Evolutionary conservation across 768 basidiomycete genomes (phyloP).

Genomic region (Leccinellum luteum): DNA sequence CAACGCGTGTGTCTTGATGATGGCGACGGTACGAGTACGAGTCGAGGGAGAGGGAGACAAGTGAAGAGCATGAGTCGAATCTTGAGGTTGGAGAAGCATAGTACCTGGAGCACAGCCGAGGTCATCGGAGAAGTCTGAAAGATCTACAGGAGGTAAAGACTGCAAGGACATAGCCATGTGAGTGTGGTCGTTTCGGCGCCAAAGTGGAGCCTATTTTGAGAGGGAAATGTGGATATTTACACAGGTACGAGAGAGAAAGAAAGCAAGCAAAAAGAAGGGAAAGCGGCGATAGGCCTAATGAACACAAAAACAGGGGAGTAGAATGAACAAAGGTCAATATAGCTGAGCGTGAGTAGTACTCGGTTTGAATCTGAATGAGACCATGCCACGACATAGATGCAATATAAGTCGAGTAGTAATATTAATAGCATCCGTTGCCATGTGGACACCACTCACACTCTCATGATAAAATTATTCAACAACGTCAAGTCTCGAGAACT

Average conservation of each 20-base stretch:
- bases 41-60: slow-evolving; percentile 10
- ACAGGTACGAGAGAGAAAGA: slow-evolving; percentile 16
- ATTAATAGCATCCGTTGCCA: neutral
- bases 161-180: slow-evolving; percentile 21
- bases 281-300: slow-evolving; percentile 4
- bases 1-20: slow-evolving; percentile 81
- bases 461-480: too few species aligned
- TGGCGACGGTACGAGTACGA: slow-evolving; percentile 68
- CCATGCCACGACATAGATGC: neutral
- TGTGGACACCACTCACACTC: neutral
- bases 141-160: slow-evolving; percentile 16
- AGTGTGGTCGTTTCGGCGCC: slow-evolving; percentile 8
- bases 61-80: slow-evolving; percentile 1
- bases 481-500: too few species aligned
- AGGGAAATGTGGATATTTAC: slow-evolving; percentile 14
- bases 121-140: slow-evolving; percentile 14
- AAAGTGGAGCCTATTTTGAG: slow-evolving; percentile 1
- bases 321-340: slow-evolving; percentile 9
- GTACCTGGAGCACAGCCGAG: slow-evolving; percentile 1
- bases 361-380: slow-evolving; percentile 6
- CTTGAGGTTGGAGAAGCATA: slow-evolving; percentile 3
- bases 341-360: slow-evolving; percentile 1
- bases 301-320: slow-evolving; percentile 3
- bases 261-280: slow-evolving; percentile 20
- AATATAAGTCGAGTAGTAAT: too few species aligned